phyloP scores from a whole-genome alignment of 228 moss, liverwort and hornwort genomes.

The Sphagnum magellanicum region DNA sequence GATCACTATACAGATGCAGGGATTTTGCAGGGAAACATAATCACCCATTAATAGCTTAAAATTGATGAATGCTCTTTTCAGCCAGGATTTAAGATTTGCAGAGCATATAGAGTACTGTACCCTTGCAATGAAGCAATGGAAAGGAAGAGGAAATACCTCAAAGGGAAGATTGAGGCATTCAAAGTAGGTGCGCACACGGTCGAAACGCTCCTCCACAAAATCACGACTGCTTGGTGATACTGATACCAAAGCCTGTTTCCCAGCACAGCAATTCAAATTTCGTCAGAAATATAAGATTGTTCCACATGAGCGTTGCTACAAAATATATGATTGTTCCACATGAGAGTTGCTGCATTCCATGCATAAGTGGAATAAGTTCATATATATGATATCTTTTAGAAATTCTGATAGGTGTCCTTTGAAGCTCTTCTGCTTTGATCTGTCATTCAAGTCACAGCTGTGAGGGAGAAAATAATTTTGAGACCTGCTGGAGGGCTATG shows the following conservation, averaged over 20 bases:
- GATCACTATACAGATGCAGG: not conserved
- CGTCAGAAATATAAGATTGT: not conserved
- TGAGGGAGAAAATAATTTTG: not conserved
- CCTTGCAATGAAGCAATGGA: not conserved
- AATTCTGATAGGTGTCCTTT: too few relatives aligned
- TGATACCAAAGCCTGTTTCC: constrained; percentile 68
- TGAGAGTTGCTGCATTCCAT: too few relatives aligned
- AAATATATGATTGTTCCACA: too few relatives aligned
- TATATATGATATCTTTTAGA: too few relatives aligned
- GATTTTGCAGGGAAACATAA: not conserved
- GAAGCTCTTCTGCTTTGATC: too few relatives aligned
- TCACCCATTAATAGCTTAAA: not conserved
- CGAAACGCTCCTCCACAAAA: constrained; percentile 65
- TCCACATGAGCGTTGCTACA: not conserved
- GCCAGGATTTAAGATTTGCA: not conserved
- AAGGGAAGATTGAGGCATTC: constrained; percentile 82
- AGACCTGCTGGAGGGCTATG: constrained; percentile 62
- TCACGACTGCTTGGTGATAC: constrained; percentile 56
- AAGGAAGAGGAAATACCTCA: constrained; percentile 34
- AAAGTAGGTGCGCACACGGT: constrained; percentile 78
- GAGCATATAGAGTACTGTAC: not conserved
- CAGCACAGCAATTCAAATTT: not conserved
- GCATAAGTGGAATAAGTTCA: too few relatives aligned
- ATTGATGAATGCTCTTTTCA: not conserved
- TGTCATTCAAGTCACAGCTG: too few relatives aligned